phyloP scores from a whole-genome alignment of 1,284 basidiomycete species.

The Apiotrichum montevideense region DNA sequence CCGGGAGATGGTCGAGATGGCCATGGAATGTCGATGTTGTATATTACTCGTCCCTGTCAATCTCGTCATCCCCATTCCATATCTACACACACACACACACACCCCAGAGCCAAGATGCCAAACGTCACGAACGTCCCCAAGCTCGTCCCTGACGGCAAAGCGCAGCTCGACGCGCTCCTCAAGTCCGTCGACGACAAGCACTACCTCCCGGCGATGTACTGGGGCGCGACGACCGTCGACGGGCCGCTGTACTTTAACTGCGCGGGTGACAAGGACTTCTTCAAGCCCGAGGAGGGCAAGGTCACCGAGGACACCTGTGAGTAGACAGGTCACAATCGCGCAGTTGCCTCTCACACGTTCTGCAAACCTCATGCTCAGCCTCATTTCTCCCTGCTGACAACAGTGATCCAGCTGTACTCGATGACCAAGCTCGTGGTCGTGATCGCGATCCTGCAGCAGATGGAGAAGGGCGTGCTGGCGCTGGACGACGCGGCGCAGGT shows the following conservation, averaged over 20 bases:
- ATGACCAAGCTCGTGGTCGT: conserved; percentile 36
- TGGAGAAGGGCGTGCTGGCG: conserved; percentile 27
- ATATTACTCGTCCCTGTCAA: no score
- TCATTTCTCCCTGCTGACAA: no score
- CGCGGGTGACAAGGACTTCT: conserved; percentile 27
- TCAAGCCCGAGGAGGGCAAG: conserved; percentile 21
- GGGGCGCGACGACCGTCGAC: conserved; percentile 26
- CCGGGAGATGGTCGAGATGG: no score
- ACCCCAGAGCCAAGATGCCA: background rate
- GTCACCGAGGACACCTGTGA: conserved; percentile 33
- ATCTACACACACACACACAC: no score
- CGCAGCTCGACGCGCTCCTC: conserved; percentile 19
- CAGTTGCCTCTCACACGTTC: no score
- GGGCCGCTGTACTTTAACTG: conserved; percentile 28
- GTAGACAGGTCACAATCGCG: conserved; percentile 1
- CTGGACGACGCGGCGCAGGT: conserved; percentile 29
- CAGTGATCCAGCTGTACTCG: conserved; percentile 28
- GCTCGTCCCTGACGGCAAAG: conserved; percentile 12
- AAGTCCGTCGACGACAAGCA: conserved; percentile 10
- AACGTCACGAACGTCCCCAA: background rate
- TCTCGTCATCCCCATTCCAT: no score
- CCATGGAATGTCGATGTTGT: no score
- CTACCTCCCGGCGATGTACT: conserved; percentile 24
- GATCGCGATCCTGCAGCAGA: conserved; percentile 30
- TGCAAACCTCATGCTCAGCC: no score